phyloP scores from a whole-genome alignment of 208 protist species.

The Leishmania tropica region DNA sequence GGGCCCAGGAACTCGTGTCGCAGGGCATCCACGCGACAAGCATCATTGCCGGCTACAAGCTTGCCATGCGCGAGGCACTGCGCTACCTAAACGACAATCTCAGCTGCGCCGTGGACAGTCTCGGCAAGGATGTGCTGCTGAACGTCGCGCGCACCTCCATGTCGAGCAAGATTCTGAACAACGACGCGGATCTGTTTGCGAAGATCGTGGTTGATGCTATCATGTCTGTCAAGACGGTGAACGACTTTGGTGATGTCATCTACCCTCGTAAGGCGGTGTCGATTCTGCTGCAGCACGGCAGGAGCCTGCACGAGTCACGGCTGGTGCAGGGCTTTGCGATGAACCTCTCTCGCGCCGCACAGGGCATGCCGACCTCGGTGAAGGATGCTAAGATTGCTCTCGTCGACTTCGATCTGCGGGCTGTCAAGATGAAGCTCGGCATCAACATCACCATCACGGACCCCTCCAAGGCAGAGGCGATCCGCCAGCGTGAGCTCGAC shows the following conservation, averaged over 20 bases:
- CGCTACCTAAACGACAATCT: slow-evolving; percentile 96
- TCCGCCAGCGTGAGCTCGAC: slow-evolving; percentile 96
- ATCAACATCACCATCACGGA: slow-evolving; percentile 98
- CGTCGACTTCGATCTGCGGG: slow-evolving; percentile 99
- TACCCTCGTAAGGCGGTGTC: slow-evolving; percentile 99
- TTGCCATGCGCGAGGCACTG: slow-evolving; percentile 96
- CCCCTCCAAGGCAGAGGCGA: slow-evolving; percentile 97
- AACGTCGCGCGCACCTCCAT: slow-evolving; percentile 99
- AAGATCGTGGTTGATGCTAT: slow-evolving; percentile 96
- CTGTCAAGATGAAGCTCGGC: slow-evolving; percentile 97
- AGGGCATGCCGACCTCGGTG: slow-evolving; percentile 97
- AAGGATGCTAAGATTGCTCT: slow-evolving; percentile 98
- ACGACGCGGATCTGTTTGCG: slow-evolving; percentile 97
- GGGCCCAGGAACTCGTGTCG: slow-evolving; percentile 97
- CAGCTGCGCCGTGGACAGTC: slow-evolving; percentile 72
- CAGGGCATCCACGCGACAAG: slow-evolving; percentile 98
- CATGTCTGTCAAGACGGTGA: slow-evolving; percentile 90
- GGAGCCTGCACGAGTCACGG: slow-evolving; percentile 91
- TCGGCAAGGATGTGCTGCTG: slow-evolving; percentile 96
- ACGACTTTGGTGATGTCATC: slow-evolving; percentile 92
- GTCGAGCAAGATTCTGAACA: slow-evolving; percentile 99
- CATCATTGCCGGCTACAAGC: slow-evolving; percentile 98
- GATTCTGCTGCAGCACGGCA: slow-evolving; percentile 98
- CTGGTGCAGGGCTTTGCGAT: slow-evolving; percentile 97
- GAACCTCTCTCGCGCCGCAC: slow-evolving; percentile 96